Conservation (phyloP, 805 yeast species). For the Komagataella pseudopastoris region DNA sequence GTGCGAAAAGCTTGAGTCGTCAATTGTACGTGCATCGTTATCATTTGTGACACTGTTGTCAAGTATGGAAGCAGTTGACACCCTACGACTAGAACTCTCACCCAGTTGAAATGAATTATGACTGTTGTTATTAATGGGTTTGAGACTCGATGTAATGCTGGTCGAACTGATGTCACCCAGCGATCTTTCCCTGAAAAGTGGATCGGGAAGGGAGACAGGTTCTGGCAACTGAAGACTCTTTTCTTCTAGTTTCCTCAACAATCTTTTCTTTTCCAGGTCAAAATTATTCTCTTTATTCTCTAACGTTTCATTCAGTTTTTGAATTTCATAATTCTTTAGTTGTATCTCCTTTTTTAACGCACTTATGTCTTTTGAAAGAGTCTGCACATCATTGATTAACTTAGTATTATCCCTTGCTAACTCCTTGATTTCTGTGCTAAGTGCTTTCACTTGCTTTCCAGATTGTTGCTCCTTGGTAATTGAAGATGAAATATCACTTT, state of each 20-base stretch:
- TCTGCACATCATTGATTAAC: slow-evolving; percentile 10
- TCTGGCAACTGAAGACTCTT: neutral
- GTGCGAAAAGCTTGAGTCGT: slow-evolving; percentile 38
- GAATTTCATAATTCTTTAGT: slow-evolving; percentile 7
- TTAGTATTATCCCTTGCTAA: slow-evolving; percentile 15
- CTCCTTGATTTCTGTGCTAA: slow-evolving; percentile 23
- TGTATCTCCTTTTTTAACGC: slow-evolving; percentile 14
- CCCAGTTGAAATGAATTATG: neutral
- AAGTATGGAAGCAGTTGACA: neutral
- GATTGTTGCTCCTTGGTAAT: slow-evolving; percentile 15
- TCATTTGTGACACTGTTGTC: neutral
- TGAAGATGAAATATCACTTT: slow-evolving; percentile 27
- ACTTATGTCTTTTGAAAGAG: slow-evolving; percentile 7
- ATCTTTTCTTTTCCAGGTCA: slow-evolving; percentile 11
- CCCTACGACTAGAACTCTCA: neutral
- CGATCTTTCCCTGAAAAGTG: neutral
- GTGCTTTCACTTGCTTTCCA: slow-evolving; percentile 14
- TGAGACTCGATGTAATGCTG: neutral
- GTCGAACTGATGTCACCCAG: neutral
- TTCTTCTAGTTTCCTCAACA: slow-evolving; percentile 12
- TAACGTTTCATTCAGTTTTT: slow-evolving; percentile 12
- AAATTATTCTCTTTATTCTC: slow-evolving; percentile 17
- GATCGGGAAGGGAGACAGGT: neutral
- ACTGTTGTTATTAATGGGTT: neutral
- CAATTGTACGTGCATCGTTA: neutral